Base-by-base conservation (phyloP, 768 basidiomycete genomes). In the Naganishia kalamii region DNA sequence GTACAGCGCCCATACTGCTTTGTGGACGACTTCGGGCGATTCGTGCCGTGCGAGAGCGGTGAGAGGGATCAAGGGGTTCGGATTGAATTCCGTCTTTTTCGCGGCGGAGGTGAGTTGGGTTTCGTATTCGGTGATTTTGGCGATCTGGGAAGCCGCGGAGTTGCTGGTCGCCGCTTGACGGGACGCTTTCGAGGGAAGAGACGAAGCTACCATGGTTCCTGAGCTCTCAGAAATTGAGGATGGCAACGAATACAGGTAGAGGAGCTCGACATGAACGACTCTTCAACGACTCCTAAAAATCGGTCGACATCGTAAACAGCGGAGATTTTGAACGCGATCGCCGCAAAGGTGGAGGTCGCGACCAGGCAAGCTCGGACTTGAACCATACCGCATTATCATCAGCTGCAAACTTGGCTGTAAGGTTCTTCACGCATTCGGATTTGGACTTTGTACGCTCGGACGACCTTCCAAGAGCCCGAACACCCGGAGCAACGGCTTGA, bases 1-100 rank as follows among this genome's bases (percentile, higher is more conserved):
- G 75, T 94, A 92, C 5, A 88, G 76, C 0, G 90, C 87, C 78
- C 91, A 94, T 19, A 92, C 83, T 1, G 84, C 86, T 74, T 88
- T 91, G 63, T 83, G 88, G 15, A 85, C 83, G 30, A 84, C 81
- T 68, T 82, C 82, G 0, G 88, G 80, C 1, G 81, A 75, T 19
- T 70, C 66, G 23, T 79, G 75, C 32, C 81, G 75, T 0, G 86
- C 81, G 32, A 90, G 76, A 17, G 84, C 80, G 60, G 91, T 75
- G 8, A 96, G 84, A 75, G 91, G 88, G 13, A 86, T 84, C 23
- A 96, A 69, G 77, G 30, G 80, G 72, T 96, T 97, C 46, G 96
- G 81, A 54, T 77, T 70, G 21, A 90, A 89, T 15, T 80, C 70
- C 13, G 35, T 25, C 54, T 57, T 57, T 37, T 57, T 57, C 29